Conservation (phyloP, 305 asterid species). For the Fraxinus albicans region DNA sequence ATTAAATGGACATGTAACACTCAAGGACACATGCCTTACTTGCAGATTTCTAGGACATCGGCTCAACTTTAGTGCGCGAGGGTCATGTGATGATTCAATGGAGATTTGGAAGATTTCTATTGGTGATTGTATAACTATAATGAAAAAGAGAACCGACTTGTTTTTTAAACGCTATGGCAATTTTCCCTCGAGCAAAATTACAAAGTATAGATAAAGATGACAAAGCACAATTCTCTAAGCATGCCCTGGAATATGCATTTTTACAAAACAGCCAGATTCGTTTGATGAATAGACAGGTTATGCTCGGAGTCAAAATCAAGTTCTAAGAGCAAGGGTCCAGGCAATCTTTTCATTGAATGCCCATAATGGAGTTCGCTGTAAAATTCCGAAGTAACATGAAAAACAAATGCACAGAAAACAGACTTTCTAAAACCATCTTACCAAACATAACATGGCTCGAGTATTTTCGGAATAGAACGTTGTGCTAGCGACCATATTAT, state of each 20-base stretch:
- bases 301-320: conserved; percentile 16
- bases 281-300: neutral
- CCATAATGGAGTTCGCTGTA: neutral
- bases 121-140: neutral
- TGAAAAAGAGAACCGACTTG: neutral
- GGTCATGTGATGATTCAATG: neutral
- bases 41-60: neutral
- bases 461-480: conserved; percentile 93
- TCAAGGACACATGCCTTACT: neutral
- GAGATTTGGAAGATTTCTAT: neutral
- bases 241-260: neutral
- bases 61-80: neutral
- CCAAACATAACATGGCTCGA: conserved; percentile 96
- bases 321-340: conserved; percentile 1
- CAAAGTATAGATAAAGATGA: neutral
- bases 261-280: neutral
- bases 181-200: neutral
- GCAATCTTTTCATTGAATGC: conserved; percentile 2
- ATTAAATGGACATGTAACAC: neutral
- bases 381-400: neutral
- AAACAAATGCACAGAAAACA: neutral
- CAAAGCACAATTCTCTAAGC: neutral
- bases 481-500: conserved; percentile 92
- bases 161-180: neutral
- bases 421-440: conserved; percentile 38